Percentiles rank a stretch among this genome's conserved stretches.
These are phyloP conservation scores for Exidia glandulosa DNA, from an alignment of 768 basidiomycete genomes.

Conservation along the genomic window DNA sequence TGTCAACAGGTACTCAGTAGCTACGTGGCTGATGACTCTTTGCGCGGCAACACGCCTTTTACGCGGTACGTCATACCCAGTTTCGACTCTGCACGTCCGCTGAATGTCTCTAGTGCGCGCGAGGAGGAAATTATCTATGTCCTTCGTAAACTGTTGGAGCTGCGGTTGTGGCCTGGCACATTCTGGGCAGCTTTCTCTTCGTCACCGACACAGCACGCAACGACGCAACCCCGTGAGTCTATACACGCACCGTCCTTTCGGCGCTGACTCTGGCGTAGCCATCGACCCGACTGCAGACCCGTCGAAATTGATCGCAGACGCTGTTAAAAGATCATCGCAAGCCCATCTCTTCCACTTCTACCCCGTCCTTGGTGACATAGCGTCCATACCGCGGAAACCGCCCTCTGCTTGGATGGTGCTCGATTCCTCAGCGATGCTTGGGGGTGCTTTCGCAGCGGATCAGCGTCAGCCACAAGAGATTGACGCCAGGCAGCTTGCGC, in stretches of 20 bases:
- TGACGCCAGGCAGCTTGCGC: constrained; percentile 56
- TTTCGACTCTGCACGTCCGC: not conserved
- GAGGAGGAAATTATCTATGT: constrained; percentile 88
- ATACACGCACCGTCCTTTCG: not conserved
- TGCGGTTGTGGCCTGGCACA: constrained; percentile 65
- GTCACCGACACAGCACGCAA: constrained; percentile 44
- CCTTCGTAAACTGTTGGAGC: constrained; percentile 58
- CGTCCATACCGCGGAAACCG: constrained; percentile 54
- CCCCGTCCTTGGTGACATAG: constrained; percentile 65
- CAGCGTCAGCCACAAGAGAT: constrained; percentile 31
- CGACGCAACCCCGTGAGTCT: constrained; percentile 46
- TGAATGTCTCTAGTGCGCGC: constrained; percentile 33
- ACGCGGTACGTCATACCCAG: constrained; percentile 42
- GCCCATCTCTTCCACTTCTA: constrained; percentile 90
- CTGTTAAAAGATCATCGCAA: constrained; percentile 59
- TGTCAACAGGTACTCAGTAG: constrained; percentile 55
- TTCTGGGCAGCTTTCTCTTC: constrained; percentile 67
- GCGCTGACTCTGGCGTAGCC: constrained; percentile 12
- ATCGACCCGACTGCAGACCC: constrained; percentile 37
- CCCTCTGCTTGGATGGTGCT: constrained; percentile 48
- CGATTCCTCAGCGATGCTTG: not conserved
- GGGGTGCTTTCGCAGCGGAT: not conserved
- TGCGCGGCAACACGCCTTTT: constrained; percentile 85
- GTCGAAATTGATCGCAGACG: constrained; percentile 50
- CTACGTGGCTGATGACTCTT: constrained; percentile 73